Percentiles rank a stretch among this genome's conserved stretches.
Conservation (phyloP, 139 green algal genomes). For the Chlorella sp. region DNA sequence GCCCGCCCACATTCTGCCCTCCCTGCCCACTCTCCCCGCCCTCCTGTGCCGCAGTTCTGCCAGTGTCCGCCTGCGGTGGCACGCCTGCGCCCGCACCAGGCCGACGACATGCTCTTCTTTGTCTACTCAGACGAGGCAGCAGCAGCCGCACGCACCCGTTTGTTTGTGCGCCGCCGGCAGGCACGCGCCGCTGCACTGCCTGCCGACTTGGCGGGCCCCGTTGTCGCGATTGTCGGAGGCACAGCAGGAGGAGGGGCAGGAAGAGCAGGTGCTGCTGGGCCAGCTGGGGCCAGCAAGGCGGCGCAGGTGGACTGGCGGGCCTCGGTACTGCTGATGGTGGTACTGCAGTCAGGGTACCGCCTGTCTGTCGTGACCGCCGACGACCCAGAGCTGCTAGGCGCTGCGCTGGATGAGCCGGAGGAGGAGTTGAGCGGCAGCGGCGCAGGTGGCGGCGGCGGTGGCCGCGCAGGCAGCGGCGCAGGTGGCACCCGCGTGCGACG, state of each 20-base stretch:
- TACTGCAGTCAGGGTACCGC: constrained; percentile 69
- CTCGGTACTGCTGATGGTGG: constrained; percentile 73
- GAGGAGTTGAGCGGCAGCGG: constrained; percentile 6
- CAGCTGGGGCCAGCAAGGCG: constrained; percentile 23
- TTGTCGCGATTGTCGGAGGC: background rate
- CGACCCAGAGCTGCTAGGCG: constrained; percentile 9
- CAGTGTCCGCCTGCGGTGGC: constrained; percentile 3
- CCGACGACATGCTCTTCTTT: constrained; percentile 64
- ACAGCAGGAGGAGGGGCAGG: background rate
- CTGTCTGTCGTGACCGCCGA: constrained; percentile 60
- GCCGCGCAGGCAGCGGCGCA: constrained; percentile 34
- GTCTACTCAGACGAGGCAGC: constrained; percentile 39
- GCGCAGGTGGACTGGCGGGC: constrained; percentile 62
- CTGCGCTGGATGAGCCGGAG: constrained; percentile 13
- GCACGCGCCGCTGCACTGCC: constrained; percentile 14
- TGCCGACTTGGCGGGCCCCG: background rate
- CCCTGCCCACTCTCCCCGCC: background rate
- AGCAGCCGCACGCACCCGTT: background rate
- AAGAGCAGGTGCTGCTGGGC: background rate
- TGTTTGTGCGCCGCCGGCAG: constrained; percentile 29
- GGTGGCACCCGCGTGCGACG: constrained; percentile 20
- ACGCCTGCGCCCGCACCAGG: background rate
- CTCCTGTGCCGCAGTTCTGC: constrained; percentile 33
- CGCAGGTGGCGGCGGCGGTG: background rate
- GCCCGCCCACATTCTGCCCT: background rate